Evolutionary conservation across 441 rosid species (phyloP), one percentile per base, ranked within the genome.

Genomic region (Populus hybrid): DNA sequence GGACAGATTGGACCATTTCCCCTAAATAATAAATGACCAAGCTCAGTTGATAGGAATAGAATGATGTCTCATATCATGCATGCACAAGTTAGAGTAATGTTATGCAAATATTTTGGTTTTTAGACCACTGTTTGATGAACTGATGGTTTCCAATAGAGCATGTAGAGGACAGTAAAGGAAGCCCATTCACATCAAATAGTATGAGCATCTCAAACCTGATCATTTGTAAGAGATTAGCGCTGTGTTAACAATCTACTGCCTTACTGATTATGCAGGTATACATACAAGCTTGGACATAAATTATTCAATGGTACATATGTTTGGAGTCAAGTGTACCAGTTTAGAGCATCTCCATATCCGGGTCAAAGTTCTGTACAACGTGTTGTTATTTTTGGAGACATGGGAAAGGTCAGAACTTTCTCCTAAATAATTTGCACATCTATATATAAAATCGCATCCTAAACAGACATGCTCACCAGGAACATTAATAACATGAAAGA

Each of bases 281-380:
- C 79, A 16, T 93, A 93, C 82, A 89, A 84, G 85, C 77, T 93
- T 80, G 97, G 98, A 2, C 98, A 94, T 83, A 87, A 79, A 68
- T 74, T 94, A 75, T 75, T 74, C 46, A 86, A 82, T 79, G 92
- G 88, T 69, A 80, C 84, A 66, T 79, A 87, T 59, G 70, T 90
- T 69, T 90, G 98, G 98, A 91, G 97, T 84, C 80, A 76, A 76
- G 81, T 82, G 72, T 91, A 89, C 83, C 87, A 77, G 12, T 91
- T 94, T 82, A 90, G 76, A 82, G 90, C 97, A 75, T 90, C 98
- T 79, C 98, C 98, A 36, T 93, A 82, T 79, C 95, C 97, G 0
- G 97, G 98, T 18, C 91, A 93, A 86, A 84, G 76, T 79, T 93
- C 97, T 73, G 72, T 90, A 53, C 98, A 94, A 34, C 95, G 86